Evolutionary conservation across 768 basidiomycete genomes (phyloP).

Genomic region (Mrakia frigida): DNA sequence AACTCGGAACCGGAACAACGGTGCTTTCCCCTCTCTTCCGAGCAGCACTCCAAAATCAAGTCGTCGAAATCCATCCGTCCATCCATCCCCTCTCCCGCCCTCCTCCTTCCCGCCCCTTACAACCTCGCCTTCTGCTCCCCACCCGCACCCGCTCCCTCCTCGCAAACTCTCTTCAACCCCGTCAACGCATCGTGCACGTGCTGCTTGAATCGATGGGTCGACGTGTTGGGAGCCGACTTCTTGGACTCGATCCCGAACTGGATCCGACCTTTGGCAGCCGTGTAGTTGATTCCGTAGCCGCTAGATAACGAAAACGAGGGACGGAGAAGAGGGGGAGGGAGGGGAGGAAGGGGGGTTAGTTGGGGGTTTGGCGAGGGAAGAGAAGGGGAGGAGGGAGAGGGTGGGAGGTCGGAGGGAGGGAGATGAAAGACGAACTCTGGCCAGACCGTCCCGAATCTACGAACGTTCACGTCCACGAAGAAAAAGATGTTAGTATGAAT

Average conservation of each 20-base stretch:
- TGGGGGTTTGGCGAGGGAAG: neutral
- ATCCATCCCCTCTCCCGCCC: no score
- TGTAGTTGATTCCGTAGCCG: constrained; percentile 88
- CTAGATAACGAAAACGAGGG: neutral
- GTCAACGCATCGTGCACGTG: constrained; percentile 59
- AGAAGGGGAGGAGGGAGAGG: neutral
- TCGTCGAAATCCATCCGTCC: neutral
- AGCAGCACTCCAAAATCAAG: no score
- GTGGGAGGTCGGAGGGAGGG: constrained; percentile 67
- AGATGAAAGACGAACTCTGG: constrained; percentile 45
- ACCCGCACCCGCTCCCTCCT: constrained; percentile 36
- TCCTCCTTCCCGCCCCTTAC: no score
- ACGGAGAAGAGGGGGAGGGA: neutral
- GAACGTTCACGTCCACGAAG: neutral
- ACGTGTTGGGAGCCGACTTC: constrained; percentile 60
- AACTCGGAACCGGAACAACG: no score
- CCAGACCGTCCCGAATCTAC: neutral
- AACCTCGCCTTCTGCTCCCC: constrained; percentile 33
- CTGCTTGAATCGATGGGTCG: constrained; percentile 62
- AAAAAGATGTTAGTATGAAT: no score
- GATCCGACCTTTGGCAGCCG: constrained; percentile 43
- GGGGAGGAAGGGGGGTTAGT: neutral
- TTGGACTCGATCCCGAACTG: constrained; percentile 96
- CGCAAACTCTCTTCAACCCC: constrained; percentile 64
- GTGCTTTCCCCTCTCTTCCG: no score